Percentiles rank a stretch among this genome's conserved stretches.
Evolutionary conservation across 108 stramenopile species (phyloP).

Genomic region (Cylindrotheca closterium): DNA sequence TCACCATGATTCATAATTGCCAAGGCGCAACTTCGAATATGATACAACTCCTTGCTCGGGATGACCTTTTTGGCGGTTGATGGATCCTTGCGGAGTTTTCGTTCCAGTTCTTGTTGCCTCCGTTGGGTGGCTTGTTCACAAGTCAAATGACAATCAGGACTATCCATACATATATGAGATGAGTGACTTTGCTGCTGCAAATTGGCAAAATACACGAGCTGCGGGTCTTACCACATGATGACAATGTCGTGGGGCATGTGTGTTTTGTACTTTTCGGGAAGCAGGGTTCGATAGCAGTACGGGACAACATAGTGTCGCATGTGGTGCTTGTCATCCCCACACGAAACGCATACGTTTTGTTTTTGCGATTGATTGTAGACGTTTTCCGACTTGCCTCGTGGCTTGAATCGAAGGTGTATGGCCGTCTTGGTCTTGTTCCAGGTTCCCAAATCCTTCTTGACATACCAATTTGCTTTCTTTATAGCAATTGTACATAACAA

Average conservation of each 20-base stretch:
- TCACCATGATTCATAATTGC: conserved; percentile 54
- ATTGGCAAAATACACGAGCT: too few relatives aligned
- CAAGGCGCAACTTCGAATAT: conserved; percentile 57
- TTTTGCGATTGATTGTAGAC: conserved; percentile 55
- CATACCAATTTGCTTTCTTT: conserved; percentile 87
- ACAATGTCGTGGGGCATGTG: conserved; percentile 86
- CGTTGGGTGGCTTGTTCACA: conserved; percentile 44
- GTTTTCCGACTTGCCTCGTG: conserved; percentile 24
- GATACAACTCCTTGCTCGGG: conserved; percentile 24
- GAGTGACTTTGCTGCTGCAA: too few relatives aligned
- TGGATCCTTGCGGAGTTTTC: conserved; percentile 14
- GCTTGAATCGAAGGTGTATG: conserved; percentile 52
- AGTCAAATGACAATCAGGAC: conserved; percentile 67
- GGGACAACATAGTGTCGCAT: conserved; percentile 87
- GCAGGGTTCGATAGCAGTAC: conserved; percentile 56
- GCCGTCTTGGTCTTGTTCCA: conserved; percentile 38
- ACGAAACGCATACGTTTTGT: conserved; percentile 67
- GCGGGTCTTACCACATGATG: conserved; percentile 59
- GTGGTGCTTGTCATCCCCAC: conserved; percentile 50
- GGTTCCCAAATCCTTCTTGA: conserved; percentile 58
- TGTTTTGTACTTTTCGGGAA: conserved; percentile 75
- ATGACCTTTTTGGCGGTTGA: conserved; percentile 4
- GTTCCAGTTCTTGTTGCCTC: conserved; percentile 45
- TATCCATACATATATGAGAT: too few relatives aligned
- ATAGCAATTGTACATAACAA: conserved; percentile 64